Conservation (phyloP, 2,329 filamentous ascomycete genomes). For the Acephala macrosclerotiorum region DNA sequence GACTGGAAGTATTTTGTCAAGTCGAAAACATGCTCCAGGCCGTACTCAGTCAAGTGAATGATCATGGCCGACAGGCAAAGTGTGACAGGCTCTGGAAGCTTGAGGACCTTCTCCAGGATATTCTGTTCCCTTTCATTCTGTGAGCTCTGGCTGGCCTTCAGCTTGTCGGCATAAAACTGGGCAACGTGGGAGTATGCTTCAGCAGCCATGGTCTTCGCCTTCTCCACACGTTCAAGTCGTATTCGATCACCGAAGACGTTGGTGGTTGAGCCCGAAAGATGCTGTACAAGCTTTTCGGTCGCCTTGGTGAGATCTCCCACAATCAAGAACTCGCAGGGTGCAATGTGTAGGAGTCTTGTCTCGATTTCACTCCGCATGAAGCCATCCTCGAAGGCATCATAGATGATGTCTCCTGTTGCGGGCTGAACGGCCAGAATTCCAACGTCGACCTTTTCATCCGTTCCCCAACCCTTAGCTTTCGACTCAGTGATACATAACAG, state of each 20-base stretch:
- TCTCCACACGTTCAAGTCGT: conserved; percentile 80
- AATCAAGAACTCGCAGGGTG: conserved; percentile 93
- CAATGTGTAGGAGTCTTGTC: conserved; percentile 92
- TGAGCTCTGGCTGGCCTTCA: conserved; percentile 65
- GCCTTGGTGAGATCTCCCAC: conserved; percentile 90
- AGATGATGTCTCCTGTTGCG: conserved; percentile 93
- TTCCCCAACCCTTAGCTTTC: conserved; percentile 79
- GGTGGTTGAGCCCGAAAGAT: conserved; percentile 86
- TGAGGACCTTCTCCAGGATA: conserved; percentile 85
- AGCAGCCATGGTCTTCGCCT: conserved; percentile 80
- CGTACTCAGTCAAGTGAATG: conserved; percentile 88
- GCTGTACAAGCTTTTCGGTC: conserved; percentile 89
- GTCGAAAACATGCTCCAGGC: conserved; percentile 93
- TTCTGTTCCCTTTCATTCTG: conserved; percentile 63
- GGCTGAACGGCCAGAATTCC: conserved; percentile 95
- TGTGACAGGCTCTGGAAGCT: conserved; percentile 83
- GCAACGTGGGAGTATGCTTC: conserved; percentile 90
- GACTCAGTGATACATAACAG: conserved; percentile 90
- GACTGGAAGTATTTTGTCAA: conserved; percentile 97
- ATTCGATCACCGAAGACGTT: conserved; percentile 93
- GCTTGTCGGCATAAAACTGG: conserved; percentile 88
- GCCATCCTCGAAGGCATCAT: conserved; percentile 94
- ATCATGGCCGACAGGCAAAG: conserved; percentile 98
- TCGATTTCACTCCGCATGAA: conserved; percentile 98
- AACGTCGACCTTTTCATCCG: conserved; percentile 91